These are phyloP conservation scores for Tothia fuscella DNA, from an alignment of 2,329 filamentous ascomycete genomes.

Conservation along the genomic window DNA sequence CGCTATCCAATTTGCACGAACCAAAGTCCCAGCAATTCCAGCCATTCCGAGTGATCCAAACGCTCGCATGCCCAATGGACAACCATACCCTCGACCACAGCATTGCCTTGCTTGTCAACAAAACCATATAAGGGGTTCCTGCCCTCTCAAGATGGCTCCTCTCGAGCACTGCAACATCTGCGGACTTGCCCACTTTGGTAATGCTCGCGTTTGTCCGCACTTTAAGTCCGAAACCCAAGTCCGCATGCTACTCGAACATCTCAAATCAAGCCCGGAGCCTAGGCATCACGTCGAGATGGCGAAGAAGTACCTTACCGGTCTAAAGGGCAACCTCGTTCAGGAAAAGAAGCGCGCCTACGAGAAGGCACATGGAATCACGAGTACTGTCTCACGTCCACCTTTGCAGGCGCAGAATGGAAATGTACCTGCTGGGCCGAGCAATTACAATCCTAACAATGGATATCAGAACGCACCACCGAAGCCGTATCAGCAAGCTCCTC, in stretches of 20 bases:
- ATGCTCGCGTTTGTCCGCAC: conserved; percentile 49
- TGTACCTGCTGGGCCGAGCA: background rate
- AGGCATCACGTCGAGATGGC: conserved; percentile 41
- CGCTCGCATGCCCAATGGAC: conserved; percentile 3
- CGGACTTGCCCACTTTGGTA: conserved; percentile 44
- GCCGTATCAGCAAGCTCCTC: too few species aligned
- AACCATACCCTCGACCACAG: conserved; percentile 1
- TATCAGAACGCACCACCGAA: too few species aligned
- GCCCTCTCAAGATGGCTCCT: conserved; percentile 47
- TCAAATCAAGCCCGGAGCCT: conserved; percentile 47
- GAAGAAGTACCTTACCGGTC: conserved; percentile 43
- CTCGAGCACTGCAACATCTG: conserved; percentile 53
- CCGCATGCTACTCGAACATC: conserved; percentile 48
- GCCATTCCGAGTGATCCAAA: background rate
- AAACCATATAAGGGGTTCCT: conserved; percentile 45
- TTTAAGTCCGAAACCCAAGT: conserved; percentile 52
- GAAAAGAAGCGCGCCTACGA: conserved; percentile 34
- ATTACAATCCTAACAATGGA: too few species aligned
- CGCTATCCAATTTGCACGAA: background rate
- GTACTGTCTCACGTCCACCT: background rate
- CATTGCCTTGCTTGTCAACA: conserved; percentile 43
- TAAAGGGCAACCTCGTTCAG: conserved; percentile 44
- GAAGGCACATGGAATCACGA: background rate
- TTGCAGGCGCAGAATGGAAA: background rate
- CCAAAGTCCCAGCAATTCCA: background rate